Evolutionary conservation across 2,329 filamentous ascomycete species (phyloP).

Genomic region (Davidsoniella eucalypti): DNA sequence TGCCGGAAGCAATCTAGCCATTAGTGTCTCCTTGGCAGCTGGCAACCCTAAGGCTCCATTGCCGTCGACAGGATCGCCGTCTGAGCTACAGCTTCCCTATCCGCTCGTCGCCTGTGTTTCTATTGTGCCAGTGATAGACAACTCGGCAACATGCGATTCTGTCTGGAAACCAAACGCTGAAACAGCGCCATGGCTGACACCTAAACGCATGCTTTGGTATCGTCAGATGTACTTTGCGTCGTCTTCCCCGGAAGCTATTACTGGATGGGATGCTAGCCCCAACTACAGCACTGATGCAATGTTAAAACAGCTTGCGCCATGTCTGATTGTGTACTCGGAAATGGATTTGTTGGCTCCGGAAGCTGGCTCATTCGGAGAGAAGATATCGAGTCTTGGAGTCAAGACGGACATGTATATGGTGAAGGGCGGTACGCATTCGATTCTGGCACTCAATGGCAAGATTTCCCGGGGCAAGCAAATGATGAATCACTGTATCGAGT

Average conservation of each 20-base stretch:
- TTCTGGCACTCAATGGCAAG: not conserved
- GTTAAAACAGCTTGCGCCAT: too few species aligned
- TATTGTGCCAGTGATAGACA: slow-evolving; percentile 22
- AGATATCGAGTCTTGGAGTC: not conserved
- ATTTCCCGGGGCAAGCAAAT: too few species aligned
- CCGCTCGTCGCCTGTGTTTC: slow-evolving; percentile 8
- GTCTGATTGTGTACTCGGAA: too few species aligned
- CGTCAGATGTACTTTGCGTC: slow-evolving; percentile 20
- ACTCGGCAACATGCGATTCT: slow-evolving; percentile 18
- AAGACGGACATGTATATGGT: not conserved
- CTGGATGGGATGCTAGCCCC: too few species aligned
- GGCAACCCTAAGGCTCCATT: not conserved
- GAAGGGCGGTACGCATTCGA: not conserved
- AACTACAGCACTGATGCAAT: too few species aligned
- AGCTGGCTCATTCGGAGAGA: too few species aligned
- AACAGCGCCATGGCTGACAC: slow-evolving; percentile 20
- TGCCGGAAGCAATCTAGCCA: slow-evolving; percentile 32
- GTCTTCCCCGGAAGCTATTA: too few species aligned
- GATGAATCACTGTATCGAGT: too few species aligned
- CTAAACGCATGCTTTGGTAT: slow-evolving; percentile 22
- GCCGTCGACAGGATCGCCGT: too few species aligned
- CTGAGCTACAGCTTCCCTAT: too few species aligned
- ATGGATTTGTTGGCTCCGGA: too few species aligned
- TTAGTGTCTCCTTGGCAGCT: slow-evolving; percentile 21
- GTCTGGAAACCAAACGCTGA: slow-evolving; percentile 12